Percentiles rank a stretch among this genome's conserved stretches.
Evolutionary conservation across 164 flowering plant species (phyloP).

Genomic region (Umbilicus rupestris): DNA sequence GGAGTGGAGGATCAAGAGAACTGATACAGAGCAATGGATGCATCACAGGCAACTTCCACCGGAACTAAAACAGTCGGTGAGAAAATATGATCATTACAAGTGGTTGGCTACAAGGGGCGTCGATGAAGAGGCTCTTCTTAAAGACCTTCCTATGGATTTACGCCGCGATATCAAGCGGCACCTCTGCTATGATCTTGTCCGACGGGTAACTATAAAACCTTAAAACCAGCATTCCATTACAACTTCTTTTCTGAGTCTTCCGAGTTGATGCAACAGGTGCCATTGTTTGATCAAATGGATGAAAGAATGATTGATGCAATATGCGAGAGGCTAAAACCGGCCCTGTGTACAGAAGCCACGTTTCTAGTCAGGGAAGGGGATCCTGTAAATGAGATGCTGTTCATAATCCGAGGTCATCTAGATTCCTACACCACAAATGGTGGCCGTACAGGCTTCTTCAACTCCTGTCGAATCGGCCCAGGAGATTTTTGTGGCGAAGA

Average conservation of each 20-base stretch:
- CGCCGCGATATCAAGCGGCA: constrained; percentile 89
- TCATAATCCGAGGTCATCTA: constrained; percentile 81
- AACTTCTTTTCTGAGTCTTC: background rate
- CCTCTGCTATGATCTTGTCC: constrained; percentile 80
- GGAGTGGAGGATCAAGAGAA: constrained; percentile 89
- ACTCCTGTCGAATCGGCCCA: constrained; percentile 67
- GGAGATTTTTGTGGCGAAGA: constrained; percentile 97
- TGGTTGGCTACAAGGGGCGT: constrained; percentile 94
- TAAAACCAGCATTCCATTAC: background rate
- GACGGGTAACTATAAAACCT: constrained; percentile 43
- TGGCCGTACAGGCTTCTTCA: constrained; percentile 91
- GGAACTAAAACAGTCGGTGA: constrained; percentile 51
- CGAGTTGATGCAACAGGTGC: constrained; percentile 39
- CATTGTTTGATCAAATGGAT: constrained; percentile 88
- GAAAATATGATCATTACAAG: constrained; percentile 81
- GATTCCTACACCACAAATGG: constrained; percentile 90
- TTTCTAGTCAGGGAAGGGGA: constrained; percentile 82
- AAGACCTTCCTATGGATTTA: constrained; percentile 74
- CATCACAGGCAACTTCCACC: constrained; percentile 84
- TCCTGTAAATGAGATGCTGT: constrained; percentile 84
- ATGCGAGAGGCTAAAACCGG: constrained; percentile 87
- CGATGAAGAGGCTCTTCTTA: constrained; percentile 70
- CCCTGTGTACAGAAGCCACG: constrained; percentile 67
- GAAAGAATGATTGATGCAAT: constrained; percentile 84
- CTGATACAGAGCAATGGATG: constrained; percentile 97